Base-by-base conservation (phyloP, 352 stramenopile genomes). In the Pythium grandisporangium region DNA sequence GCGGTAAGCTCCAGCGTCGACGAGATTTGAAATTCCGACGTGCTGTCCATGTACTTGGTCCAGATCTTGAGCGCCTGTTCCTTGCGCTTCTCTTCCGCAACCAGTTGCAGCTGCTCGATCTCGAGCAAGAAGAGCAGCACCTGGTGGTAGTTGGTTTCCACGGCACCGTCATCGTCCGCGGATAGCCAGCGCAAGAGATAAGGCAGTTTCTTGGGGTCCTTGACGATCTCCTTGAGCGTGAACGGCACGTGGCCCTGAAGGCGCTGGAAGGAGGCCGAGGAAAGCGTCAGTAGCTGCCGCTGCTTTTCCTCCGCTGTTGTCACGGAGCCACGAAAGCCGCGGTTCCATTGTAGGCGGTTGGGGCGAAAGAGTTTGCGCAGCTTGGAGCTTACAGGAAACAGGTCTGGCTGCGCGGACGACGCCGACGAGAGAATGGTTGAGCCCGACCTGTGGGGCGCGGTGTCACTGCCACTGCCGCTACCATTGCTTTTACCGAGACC, bases 91-190 rank as follows among this genome's bases (percentile, higher is more conserved):
- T 68, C 58, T 24, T 84, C 62, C 11, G 74, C 55, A 29, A 87
- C 70, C 17, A 79, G 76, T 53, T 81, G 70, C 22, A 90, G 53
- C 48, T 91, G 77, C 46, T 90, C 77, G 20, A 88, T 75, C 52
- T 90, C 80, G 22, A 91, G 66, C 16, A 93, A 58, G 42, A 89
- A 93, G 1, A 91, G 65, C 48, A 93, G 42, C 23, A 91, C 77
- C n/a, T 91, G 73, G 41, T 90, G 77, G 48, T 86, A 91, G 40
- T 83, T 71, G 11, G 56, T 68, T 39, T 65, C 43, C 2, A 42
- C 53, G 2, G 54, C 37, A 17, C 59, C 59, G 24, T 60, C 27
- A 22, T 69, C 50, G 45, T 85, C 70, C 2, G 56, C 53, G 2
- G 70, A 84, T 19, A 93, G 70, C 70, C 73, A 93, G 13, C 76